Base-by-base conservation (phyloP, 768 basidiomycete species). In the Agrocybe chaxingu region DNA sequence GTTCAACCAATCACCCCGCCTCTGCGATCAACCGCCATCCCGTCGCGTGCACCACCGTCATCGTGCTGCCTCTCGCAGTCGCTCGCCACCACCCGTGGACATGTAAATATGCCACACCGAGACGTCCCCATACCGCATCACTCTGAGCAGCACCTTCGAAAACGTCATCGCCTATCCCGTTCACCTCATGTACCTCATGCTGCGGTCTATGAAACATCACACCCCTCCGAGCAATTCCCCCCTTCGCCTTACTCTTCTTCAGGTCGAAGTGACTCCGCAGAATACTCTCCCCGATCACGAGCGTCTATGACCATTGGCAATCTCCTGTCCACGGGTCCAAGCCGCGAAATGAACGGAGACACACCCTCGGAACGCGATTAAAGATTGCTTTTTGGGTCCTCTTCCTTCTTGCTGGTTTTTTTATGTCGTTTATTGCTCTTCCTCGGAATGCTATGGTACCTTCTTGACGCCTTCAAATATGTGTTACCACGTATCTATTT, bases 231-330 rank as follows among this genome's bases (percentile, higher is more conserved):
- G 31, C 74, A 84, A 55, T 72, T 84, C 9, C 84, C 87, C 2
- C 85, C 85, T 3, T 89, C 87, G 6, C 86, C 89, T 1, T 87
- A 86, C 61, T 85, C 84, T 19, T 85, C 86, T 11, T 80, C 84
- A 10, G 78, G 80, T 34, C 63, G 72, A 59, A 85, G 85, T 51
- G 79, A 82, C 50, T 83, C 85, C 11, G 80, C 80, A 43, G 82
- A 82, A 54, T 84, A 79, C 58, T 89, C 87, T 1, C 86, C 87
- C 39, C 79, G 84, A 42, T 82, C 86, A 47, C 75, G 84, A 49
- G 80, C 80, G 11, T 84, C 85, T 34, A 91, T 91, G 89, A 82
- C 86, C 39, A 90, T 92, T 57, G 87, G 85, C 24, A 87, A 87
- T 1, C 68, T 92, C 30, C 75, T 89, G 18, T 80, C 84, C 13